Evolutionary conservation across 371 early-diverging fungal genomes (phyloP), one percentile per base, ranked within the genome.

Genomic region (Conidiobolus incongruus): DNA sequence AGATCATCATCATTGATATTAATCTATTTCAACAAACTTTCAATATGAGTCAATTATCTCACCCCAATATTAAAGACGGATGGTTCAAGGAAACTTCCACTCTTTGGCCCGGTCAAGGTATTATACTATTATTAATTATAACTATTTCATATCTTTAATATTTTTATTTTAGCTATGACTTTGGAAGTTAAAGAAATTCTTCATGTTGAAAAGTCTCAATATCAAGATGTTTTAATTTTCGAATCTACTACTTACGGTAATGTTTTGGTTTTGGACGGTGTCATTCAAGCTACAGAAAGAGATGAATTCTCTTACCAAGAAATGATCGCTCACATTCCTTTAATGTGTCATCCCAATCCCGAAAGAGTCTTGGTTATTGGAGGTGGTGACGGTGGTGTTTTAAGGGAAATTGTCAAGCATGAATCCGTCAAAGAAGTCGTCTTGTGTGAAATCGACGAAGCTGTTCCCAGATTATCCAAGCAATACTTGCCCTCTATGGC

Each of bases 221-320:
- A 61, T 69, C 94, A 95, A 62, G 96, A 95, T 59, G 89, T 95
- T 30, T 72, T 93, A n/a, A 82, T 91, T 28, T 95, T 95, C 66
- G 66, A 85, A 58, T 86, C 87, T 35, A 63, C 78, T 57, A 77
- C 75, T 59, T 85, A 93, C 58, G 96, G 96, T 49, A 89, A 81
- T 57, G 93, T 92, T 21, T 69, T 95, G 35, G 91, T 91, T 33
- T 78, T 95, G 43, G 96, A 95, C 54, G 90, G 90, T 51, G 94
- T 88, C 37, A 88, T 95, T 60, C 94, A 95, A 63, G 75, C 77
- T 45, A 93, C 94, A 45, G 96, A 95, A 66, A 78, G 89, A 55
- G 96, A 95, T 64, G 96, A 95, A 63, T 90, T 90, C 59, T 72
- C 92, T 38, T 92, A 93, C 66, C 94, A 95, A 65, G 96, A 95